Percentiles rank a stretch among this genome's conserved stretches.
Conservation (phyloP, 1,139 yeast genomes). For the Diutina siamensis region DNA sequence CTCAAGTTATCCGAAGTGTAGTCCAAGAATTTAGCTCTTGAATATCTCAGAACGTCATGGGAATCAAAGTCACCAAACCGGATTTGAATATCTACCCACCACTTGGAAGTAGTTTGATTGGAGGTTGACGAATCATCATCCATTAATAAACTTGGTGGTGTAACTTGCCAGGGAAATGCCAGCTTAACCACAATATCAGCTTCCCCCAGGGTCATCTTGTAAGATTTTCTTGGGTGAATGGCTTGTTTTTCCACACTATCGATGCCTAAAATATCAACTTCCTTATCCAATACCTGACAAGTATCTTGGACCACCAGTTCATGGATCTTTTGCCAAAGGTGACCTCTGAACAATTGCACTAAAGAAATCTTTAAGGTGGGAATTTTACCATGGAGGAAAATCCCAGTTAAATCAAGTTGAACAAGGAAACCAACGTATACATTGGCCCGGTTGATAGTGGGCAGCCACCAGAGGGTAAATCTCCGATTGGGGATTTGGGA, state of each 20-base stretch:
- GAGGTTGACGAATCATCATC: slow-evolving; percentile 15
- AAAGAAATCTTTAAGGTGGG: slow-evolving; percentile 93
- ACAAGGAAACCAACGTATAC: slow-evolving; percentile 97
- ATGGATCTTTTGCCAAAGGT: slow-evolving; percentile 97
- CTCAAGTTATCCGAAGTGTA: slow-evolving; percentile 83
- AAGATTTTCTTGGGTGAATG: slow-evolving; percentile 94
- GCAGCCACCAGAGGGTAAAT: slow-evolving; percentile 99
- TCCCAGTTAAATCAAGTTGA: slow-evolving; percentile 92
- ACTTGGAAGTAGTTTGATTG: slow-evolving; percentile 48
- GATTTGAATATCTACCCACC: slow-evolving; percentile 92
- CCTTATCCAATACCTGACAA: slow-evolving; percentile 85
- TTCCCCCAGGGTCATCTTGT: slow-evolving; percentile 90
- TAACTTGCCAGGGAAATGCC: slow-evolving; percentile 73
- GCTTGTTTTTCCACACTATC: slow-evolving; percentile 85
- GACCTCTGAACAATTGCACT: slow-evolving; percentile 95
- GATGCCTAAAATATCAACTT: slow-evolving; percentile 70
- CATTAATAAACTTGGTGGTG: slow-evolving; percentile 69
- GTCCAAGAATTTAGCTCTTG: slow-evolving; percentile 85
- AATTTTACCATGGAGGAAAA: slow-evolving; percentile 92
- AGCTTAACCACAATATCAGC: slow-evolving; percentile 82
- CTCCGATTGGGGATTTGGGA: slow-evolving; percentile 97
- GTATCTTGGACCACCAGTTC: slow-evolving; percentile 90
- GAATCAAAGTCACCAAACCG: slow-evolving; percentile 97
- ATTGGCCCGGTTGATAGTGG: slow-evolving; percentile 94
- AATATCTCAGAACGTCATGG: slow-evolving; percentile 90